Conservation (phyloP, 208 protist genomes). For the Trypanosoma vivax region DNA sequence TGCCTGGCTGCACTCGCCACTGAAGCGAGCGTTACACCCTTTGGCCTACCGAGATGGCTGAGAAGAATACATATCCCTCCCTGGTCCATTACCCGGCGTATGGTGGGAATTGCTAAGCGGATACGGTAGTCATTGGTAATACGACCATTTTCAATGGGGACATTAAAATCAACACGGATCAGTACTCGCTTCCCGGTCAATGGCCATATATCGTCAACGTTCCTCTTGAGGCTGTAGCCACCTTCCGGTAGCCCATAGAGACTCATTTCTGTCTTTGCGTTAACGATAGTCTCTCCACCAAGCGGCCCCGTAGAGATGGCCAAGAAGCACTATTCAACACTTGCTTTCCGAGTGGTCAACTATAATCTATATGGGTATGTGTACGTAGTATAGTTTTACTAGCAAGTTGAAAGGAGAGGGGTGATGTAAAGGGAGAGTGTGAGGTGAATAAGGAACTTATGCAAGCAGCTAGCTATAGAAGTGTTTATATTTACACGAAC, state of each 20-base stretch:
- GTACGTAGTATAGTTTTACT: too few relatives aligned
- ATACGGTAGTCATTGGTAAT: constrained; percentile 95
- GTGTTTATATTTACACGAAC: too few relatives aligned
- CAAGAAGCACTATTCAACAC: too few relatives aligned
- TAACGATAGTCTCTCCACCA: not conserved
- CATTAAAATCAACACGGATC: constrained; percentile 96
- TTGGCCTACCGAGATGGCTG: constrained; percentile 96
- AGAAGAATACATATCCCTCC: constrained; percentile 88
- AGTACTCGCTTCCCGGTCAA: constrained; percentile 93
- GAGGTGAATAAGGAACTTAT: too few relatives aligned
- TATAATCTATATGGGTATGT: too few relatives aligned
- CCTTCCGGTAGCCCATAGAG: constrained; percentile 26
- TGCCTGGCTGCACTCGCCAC: constrained; percentile 26
- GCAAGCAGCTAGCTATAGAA: too few relatives aligned
- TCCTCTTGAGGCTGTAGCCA: constrained; percentile 56
- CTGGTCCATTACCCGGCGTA: constrained; percentile 93
- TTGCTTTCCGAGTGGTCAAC: too few relatives aligned
- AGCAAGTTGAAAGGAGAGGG: constrained; percentile 7
- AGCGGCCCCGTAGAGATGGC: too few relatives aligned
- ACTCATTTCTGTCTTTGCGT: constrained; percentile 14
- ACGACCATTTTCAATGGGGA: constrained; percentile 84
- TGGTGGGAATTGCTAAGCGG: constrained; percentile 92
- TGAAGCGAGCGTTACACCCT: constrained; percentile 69
- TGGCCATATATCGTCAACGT: constrained; percentile 79
- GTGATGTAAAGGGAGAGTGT: not conserved